These are phyloP conservation scores for Hemileccinum impolitum DNA, from an alignment of 768 basidiomycete genomes.

Conservation along the genomic window DNA sequence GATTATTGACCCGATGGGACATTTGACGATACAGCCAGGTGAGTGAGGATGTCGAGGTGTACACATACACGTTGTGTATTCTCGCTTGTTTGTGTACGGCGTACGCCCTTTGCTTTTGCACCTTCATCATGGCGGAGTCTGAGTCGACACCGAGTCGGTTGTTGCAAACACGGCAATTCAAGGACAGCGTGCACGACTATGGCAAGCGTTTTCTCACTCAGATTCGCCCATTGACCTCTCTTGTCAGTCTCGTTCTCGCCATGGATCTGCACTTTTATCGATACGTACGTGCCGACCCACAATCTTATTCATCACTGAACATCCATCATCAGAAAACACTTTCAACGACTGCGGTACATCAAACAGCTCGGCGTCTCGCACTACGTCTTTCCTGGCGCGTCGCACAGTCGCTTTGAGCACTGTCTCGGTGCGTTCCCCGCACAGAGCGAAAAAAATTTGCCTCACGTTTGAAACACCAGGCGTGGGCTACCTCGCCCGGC, in stretches of 20 bases:
- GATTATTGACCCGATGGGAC: slow-evolving; percentile 19
- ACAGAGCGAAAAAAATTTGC: background rate
- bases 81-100: too few relatives aligned
- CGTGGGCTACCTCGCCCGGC: slow-evolving; percentile 68
- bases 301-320: background rate
- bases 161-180: slow-evolving; percentile 27
- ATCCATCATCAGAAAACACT: slow-evolving; percentile 54
- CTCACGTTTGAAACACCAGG: slow-evolving; percentile 40
- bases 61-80: too few relatives aligned
- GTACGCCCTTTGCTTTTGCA: too few relatives aligned
- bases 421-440: slow-evolving; percentile 53
- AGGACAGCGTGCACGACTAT: slow-evolving; percentile 42
- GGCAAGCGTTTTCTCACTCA: slow-evolving; percentile 24
- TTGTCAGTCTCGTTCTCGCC: slow-evolving; percentile 29
- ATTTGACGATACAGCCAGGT: slow-evolving; percentile 18
- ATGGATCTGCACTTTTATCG: slow-evolving; percentile 51
- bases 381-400: slow-evolving; percentile 73
- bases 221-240: too few relatives aligned
- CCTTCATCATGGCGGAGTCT: background rate
- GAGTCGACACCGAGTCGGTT: background rate
- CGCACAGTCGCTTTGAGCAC: slow-evolving; percentile 83
- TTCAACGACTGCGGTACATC: slow-evolving; percentile 72
- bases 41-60: slow-evolving; percentile 3
- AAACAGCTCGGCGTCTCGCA: slow-evolving; percentile 80
- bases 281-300: slow-evolving; percentile 47